phyloP scores from a whole-genome alignment of 2,329 filamentous ascomycete species.

The Neopestalotiopsis rosae region DNA sequence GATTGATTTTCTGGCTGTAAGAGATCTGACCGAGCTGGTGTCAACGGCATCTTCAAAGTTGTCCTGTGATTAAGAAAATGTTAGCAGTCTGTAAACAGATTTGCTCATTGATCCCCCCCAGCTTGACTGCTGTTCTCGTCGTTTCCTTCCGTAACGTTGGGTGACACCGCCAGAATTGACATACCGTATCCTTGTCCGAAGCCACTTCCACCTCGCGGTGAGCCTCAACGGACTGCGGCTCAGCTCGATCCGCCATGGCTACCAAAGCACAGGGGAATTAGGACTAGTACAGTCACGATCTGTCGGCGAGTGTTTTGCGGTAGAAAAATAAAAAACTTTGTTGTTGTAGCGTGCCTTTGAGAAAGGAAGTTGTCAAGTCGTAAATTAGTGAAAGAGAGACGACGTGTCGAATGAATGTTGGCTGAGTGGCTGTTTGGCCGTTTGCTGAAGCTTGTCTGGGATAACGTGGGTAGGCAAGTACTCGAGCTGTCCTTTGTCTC shows the following conservation, averaged over 20 bases:
- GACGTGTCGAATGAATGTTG: neutral
- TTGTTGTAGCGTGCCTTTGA: neutral
- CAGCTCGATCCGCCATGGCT: conserved; percentile 36
- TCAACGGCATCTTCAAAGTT: conserved; percentile 85
- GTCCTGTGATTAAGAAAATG: conserved; percentile 57
- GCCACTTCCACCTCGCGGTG: conserved; percentile 30
- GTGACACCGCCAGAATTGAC: conserved; percentile 21
- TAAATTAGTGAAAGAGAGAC: neutral
- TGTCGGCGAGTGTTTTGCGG: neutral
- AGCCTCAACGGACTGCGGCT: conserved; percentile 30
- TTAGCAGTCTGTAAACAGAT: neutral
- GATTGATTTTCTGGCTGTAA: conserved; percentile 57
- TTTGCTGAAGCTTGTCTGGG: neutral
- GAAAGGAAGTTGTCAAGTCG: neutral
- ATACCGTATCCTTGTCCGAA: conserved; percentile 47
- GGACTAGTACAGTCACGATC: neutral
- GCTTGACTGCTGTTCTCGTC: neutral
- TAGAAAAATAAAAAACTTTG: neutral
- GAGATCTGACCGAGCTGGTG: conserved; percentile 66
- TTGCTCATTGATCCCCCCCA: neutral
- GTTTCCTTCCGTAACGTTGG: neutral
- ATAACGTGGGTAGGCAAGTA: conserved; percentile 1
- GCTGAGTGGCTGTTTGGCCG: neutral
- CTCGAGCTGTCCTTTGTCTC: conserved; percentile 7
- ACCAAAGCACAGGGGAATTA: neutral